Evolutionary conservation across 2,329 filamentous ascomycete genomes (phyloP), one percentile per base, ranked within the genome.

Genomic region (Gnomoniopsis sp.): DNA sequence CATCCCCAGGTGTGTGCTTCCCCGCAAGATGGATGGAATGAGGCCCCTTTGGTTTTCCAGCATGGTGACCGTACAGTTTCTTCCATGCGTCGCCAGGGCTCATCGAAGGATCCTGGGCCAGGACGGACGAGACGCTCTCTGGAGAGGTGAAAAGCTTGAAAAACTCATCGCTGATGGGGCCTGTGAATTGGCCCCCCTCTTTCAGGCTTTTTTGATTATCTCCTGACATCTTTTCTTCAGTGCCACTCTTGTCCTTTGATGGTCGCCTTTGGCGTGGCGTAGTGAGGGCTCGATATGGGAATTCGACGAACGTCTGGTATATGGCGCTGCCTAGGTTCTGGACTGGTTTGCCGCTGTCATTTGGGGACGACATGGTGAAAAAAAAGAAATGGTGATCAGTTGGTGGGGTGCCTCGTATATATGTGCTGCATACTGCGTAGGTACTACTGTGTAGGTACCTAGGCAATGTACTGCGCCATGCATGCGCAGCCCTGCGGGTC

Each of bases 51-150:
- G 14, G 57, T 46, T 65, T 65, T 14, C 64, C 55, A 6, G 62
- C 47, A 22, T 68, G 63, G 1, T 68, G 58, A 1, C 70, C 75
- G 61, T 83, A 89, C 0, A 90, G 69, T n/a, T 73, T 72, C 48
- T 85, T 77, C 68, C 82, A 83, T 2, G 82, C 78, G 22, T 84
- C 76, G 1, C 72, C 75, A 0, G 87, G 85, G 0, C 79, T 65
- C n/a, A 80, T 65, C 0, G 72, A 70, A 0, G 84, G 82, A 55
- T 88, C 72, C 30, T 75, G 69, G 1, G 83, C 84, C 4, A 89
- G 65, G 26, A 80, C 71, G 0, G 83, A 80, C 33, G 79, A 86
- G n/a, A 89, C 82, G 19, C 79, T 87, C 36, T 80, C 73, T 17
- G 70, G 64, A 14, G 72, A 76, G 30, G 75, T 79, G 67, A 85